phyloP scores from a whole-genome alignment of 192 early-diverging fungal genomes.

The Coemansia nantahalensis region DNA sequence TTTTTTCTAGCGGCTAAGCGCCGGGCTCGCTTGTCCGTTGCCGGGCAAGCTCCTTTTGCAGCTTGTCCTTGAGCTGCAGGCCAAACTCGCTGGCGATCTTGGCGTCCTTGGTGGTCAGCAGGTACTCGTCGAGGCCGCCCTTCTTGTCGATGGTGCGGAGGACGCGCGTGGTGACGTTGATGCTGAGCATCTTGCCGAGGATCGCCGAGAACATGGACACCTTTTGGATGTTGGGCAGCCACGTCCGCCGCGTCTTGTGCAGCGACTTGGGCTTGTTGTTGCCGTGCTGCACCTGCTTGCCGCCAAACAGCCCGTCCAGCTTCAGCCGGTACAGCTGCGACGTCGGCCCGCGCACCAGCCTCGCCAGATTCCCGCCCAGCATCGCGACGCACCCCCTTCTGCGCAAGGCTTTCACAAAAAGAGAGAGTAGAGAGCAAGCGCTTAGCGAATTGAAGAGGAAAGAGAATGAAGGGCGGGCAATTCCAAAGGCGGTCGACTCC shows the following conservation, averaged over 20 bases:
- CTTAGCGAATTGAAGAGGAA: neutral
- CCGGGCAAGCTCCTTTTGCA: conserved; percentile 12
- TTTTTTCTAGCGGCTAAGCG: too few relatives aligned
- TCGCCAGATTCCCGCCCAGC: conserved; percentile 11
- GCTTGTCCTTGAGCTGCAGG: conserved; percentile 55
- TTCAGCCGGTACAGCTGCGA: conserved; percentile 35
- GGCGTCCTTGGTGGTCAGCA: conserved; percentile 66
- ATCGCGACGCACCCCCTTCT: neutral
- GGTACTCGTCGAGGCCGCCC: conserved; percentile 76
- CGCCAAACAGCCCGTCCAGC: conserved; percentile 45
- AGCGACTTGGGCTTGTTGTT: conserved; percentile 58
- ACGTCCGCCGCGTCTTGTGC: conserved; percentile 72
- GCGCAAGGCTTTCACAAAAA: neutral
- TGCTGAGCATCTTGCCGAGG: conserved; percentile 54
- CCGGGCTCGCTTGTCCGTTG: conserved; percentile 12
- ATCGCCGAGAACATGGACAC: conserved; percentile 65
- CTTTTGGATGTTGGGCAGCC: conserved; percentile 74
- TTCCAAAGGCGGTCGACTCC: too few relatives aligned
- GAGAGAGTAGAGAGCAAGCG: neutral
- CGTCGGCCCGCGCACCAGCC: conserved; percentile 23
- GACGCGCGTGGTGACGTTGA: conserved; percentile 67
- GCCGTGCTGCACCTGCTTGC: conserved; percentile 28
- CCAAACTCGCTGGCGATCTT: conserved; percentile 61
- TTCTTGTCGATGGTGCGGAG: conserved; percentile 80
- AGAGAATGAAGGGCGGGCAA: too few relatives aligned